These are phyloP conservation scores for Hansenula lynferdii DNA, from an alignment of 1,139 yeast species.

Conservation along the genomic window DNA sequence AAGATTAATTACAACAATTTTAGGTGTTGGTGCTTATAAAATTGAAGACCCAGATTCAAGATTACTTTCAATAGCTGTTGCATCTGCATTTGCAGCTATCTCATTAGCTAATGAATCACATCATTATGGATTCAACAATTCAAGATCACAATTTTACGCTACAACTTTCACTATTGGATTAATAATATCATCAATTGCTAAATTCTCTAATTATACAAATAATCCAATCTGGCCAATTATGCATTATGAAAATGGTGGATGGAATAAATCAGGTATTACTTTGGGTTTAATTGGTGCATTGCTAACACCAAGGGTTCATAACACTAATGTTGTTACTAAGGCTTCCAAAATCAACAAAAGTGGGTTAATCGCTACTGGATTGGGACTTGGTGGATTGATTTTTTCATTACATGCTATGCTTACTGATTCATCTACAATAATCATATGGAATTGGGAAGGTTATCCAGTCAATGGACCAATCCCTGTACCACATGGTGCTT, in stretches of 20 bases:
- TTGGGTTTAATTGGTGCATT: conserved; percentile 64
- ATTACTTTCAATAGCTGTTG: conserved; percentile 60
- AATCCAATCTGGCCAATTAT: conserved; percentile 97
- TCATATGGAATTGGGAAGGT: conserved; percentile 94
- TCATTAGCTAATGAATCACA: conserved; percentile 59
- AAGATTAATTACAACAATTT: conserved; percentile 50
- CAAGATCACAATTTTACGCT: conserved; percentile 32
- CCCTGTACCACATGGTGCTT: conserved; percentile 82
- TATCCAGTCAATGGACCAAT: conserved; percentile 84
- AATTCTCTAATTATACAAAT: conserved; percentile 74
- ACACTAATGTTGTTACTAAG: conserved; percentile 6
- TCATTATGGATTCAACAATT: conserved; percentile 29
- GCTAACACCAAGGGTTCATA: conserved; percentile 34
- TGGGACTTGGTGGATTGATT: conserved; percentile 75
- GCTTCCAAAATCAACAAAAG: conserved; percentile 16
- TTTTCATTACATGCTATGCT: conserved; percentile 72
- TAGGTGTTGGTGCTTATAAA: conserved; percentile 75
- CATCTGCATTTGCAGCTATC: conserved; percentile 58
- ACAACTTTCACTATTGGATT: conserved; percentile 70
- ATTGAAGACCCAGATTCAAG: conserved; percentile 65
- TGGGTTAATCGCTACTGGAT: conserved; percentile 41
- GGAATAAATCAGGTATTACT: conserved; percentile 65
- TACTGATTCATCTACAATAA: conserved; percentile 79
- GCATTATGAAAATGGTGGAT: conserved; percentile 84
- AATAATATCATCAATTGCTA: conserved; percentile 65